phyloP scores from a whole-genome alignment of 1,284 basidiomycete genomes.

The Cryptococcus hybrid region DNA sequence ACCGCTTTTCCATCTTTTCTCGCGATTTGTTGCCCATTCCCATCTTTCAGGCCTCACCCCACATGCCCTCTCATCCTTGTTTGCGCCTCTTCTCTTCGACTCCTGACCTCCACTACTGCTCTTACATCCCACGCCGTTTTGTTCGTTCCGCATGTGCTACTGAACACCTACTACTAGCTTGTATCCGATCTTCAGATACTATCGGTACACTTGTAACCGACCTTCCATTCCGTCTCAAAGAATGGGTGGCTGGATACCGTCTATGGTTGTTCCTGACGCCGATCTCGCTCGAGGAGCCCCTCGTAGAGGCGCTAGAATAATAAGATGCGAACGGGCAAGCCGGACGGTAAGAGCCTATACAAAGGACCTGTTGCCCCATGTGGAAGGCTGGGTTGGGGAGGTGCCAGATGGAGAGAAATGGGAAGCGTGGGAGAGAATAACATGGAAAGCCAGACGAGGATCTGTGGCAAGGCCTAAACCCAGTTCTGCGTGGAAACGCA shows the following conservation, averaged over 20 bases:
- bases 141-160: slow-evolving; percentile 76
- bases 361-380: slow-evolving; percentile 69
- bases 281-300: slow-evolving; percentile 53
- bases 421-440: slow-evolving; percentile 40
- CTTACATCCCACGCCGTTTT: slow-evolving; percentile 71
- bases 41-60: slow-evolving; percentile 77
- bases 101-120: slow-evolving; percentile 57
- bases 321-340: slow-evolving; percentile 67
- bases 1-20: slow-evolving; percentile 69
- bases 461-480: slow-evolving; percentile 37
- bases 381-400: slow-evolving; percentile 64
- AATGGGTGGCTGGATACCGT: slow-evolving; percentile 71
- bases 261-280: slow-evolving; percentile 57
- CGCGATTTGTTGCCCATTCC: slow-evolving; percentile 75
- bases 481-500: slow-evolving; percentile 28
- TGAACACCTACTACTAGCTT: slow-evolving; percentile 81
- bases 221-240: slow-evolving; percentile 71
- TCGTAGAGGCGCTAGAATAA: slow-evolving; percentile 67
- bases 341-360: slow-evolving; percentile 79
- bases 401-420: slow-evolving; percentile 20
- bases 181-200: slow-evolving; percentile 73
- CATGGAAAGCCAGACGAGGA: slow-evolving; percentile 22
- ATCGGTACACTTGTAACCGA: slow-evolving; percentile 56
- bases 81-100: slow-evolving; percentile 76
- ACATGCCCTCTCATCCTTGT: slow-evolving; percentile 78